These are phyloP conservation scores for Eimeria sp. DNA, from an alignment of 169 alveolate species.

Conservation along the genomic window DNA sequence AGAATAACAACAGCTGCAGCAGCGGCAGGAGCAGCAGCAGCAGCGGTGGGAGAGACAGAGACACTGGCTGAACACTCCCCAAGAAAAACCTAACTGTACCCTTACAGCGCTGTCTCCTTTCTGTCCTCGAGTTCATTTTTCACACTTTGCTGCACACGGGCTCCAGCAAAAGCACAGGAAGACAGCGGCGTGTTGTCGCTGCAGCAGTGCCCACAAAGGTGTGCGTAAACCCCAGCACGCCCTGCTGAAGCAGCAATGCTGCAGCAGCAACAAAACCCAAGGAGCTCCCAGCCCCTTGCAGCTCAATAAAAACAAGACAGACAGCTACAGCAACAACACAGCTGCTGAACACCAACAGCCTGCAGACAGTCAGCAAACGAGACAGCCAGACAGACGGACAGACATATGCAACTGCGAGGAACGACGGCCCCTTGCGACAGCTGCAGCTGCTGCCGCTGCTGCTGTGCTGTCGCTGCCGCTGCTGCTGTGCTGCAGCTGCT, in stretches of 20 bases:
- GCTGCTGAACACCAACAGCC: background rate
- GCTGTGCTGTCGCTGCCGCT: background rate
- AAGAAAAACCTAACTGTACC: background rate
- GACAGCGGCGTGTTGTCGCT: background rate
- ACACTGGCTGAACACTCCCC: background rate
- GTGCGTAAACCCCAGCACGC: conserved; percentile 14
- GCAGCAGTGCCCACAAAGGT: background rate
- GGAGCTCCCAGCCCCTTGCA: background rate
- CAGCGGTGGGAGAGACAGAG: background rate
- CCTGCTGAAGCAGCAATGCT: background rate
- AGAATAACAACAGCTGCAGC: conserved; percentile 6
- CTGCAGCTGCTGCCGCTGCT: conserved; percentile 7
- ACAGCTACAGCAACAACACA: background rate
- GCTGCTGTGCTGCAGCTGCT: conserved; percentile 39
- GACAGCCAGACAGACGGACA: background rate
- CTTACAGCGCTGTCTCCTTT: background rate
- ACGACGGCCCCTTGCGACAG: background rate
- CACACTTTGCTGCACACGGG: background rate
- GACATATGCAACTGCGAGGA: background rate
- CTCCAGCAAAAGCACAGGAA: background rate
- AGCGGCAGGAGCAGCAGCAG: conserved; percentile 60
- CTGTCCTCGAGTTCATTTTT: background rate
- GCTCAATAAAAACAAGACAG: background rate
- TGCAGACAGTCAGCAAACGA: background rate
- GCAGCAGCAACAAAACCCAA: background rate